Evolutionary conservation across 2,329 filamentous ascomycete genomes (phyloP).

Genomic region (Stachybotrys chartarum): DNA sequence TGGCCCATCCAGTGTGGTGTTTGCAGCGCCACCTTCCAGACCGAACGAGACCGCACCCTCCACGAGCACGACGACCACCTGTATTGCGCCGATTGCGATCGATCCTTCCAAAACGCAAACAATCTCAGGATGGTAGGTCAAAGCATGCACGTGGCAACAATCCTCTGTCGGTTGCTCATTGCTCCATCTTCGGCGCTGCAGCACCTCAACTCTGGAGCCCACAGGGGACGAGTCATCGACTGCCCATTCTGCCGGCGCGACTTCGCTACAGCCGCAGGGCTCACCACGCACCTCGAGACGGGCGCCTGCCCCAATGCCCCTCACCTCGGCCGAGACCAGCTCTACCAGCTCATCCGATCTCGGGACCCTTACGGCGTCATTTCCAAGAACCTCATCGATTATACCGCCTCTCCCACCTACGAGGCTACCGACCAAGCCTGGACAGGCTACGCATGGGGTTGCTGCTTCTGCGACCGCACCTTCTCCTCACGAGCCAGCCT

Average conservation of each 20-base stretch:
- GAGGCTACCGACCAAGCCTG: conserved; percentile 31
- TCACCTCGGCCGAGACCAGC: conserved; percentile 35
- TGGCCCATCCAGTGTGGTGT: neutral
- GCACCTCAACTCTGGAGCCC: conserved; percentile 47
- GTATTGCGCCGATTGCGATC: conserved; percentile 25
- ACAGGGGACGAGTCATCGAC: conserved; percentile 20
- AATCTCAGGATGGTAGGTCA: conserved; percentile 5
- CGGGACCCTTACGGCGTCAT: conserved; percentile 41
- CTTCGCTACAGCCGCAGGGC: conserved; percentile 44
- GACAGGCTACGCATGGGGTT: conserved; percentile 29
- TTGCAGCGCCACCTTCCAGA: neutral
- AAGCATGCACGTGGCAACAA: neutral
- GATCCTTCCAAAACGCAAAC: conserved; percentile 20
- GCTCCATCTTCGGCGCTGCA: conserved; percentile 14
- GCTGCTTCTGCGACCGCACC: conserved; percentile 35
- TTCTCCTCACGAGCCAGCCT: conserved; percentile 31
- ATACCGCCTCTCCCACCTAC: conserved; percentile 25
- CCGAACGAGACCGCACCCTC: neutral
- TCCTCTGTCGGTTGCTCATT: neutral
- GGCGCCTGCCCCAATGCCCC: conserved; percentile 41
- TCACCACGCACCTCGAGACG: conserved; percentile 49
- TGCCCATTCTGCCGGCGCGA: conserved; percentile 48
- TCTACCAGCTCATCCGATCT: conserved; percentile 36
- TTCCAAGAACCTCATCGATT: conserved; percentile 43
- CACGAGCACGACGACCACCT: conserved; percentile 10